Evolutionary conservation across 208 protist species (phyloP), one percentile per base, ranked within the genome.

Genomic region (Crithidia fasciculata): DNA sequence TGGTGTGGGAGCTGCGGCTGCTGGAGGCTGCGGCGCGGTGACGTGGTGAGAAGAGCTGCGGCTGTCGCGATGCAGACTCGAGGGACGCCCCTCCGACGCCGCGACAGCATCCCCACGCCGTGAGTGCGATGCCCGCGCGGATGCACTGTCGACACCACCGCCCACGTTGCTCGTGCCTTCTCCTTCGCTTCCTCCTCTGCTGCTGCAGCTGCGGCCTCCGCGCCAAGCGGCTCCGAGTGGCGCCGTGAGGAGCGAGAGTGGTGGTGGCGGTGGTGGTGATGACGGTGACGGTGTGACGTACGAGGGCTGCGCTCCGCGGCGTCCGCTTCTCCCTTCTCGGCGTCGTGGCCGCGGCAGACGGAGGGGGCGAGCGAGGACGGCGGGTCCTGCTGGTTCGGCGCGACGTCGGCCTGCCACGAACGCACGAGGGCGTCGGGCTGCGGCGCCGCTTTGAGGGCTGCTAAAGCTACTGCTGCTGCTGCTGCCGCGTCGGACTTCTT

Each of bases 11-110:
- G 44, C 44, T 10, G 41, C 44, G 8, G 49, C 49, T 41, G 10
- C 61, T 66, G 43, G n/a, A 8, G 61, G 61, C 4, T 55, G 40
- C 5, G 0, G 7, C 1, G 37, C 52, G 12, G 44, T 47, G 36
- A 50, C 47, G 64, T 69, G 59, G 45, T 47, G 53, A 15, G 52
- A 59, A 39, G 64, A 69, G 47, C 64, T 59, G 40, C 64, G 52
- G 52, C 64, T 69, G 52, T 69, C 64, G 52, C 64, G 64, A 37
- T 69, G 64, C 52, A 69, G 52, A 2, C 49, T 47, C 8, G 62
- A n/a, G 3, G 62, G 43, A 0, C 49, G 8, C 50, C 0, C 50
- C 50, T 55, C 50, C 6, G 6, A 15, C 50, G 8, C 12, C 15
- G 50, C 50, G 12, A 2, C 45, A 8, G 45, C 45, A 49, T 13